Percentiles rank a stretch among this genome's conserved stretches.
Evolutionary conservation across 176 grass and related monocot genomes (phyloP).

Genomic region (Ensete ventricosum): DNA sequence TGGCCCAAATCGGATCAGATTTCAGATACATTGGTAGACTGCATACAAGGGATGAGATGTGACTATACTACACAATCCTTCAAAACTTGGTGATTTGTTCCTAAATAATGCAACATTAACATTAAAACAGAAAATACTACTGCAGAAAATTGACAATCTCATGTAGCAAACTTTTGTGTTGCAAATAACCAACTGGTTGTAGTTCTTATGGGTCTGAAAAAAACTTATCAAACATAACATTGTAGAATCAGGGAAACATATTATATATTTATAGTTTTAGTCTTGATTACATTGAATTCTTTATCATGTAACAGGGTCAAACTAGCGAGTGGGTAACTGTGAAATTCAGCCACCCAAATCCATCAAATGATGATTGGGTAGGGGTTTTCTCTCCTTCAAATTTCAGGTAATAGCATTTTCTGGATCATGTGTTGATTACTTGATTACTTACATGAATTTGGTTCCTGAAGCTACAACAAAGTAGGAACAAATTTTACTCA

Average conservation of each 20-base stretch:
- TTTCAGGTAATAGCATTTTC: slow-evolving; percentile 49
- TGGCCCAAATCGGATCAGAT: background rate
- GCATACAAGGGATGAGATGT: background rate
- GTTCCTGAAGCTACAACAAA: background rate
- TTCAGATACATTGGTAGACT: background rate
- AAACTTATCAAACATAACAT: background rate
- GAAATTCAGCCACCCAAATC: slow-evolving; percentile 39
- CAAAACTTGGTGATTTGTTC: background rate
- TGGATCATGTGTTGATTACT: background rate
- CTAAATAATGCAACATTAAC: background rate
- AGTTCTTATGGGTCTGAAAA: background rate
- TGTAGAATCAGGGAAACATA: background rate
- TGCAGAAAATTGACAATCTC: background rate
- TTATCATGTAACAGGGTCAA: slow-evolving; percentile 36
- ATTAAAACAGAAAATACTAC: background rate
- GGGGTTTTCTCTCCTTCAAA: slow-evolving; percentile 88
- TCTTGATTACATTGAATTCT: background rate
- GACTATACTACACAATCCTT: background rate
- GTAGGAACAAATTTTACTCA: background rate
- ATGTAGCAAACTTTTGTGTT: background rate
- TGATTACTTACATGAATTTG: background rate
- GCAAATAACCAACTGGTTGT: background rate
- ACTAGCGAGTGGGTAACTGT: slow-evolving; percentile 76
- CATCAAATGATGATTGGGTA: slow-evolving; percentile 78
- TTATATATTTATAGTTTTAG: background rate